These are phyloP conservation scores for Lecanicillium sp. DNA, from an alignment of 2,329 filamentous ascomycete species.

Conservation along the genomic window DNA sequence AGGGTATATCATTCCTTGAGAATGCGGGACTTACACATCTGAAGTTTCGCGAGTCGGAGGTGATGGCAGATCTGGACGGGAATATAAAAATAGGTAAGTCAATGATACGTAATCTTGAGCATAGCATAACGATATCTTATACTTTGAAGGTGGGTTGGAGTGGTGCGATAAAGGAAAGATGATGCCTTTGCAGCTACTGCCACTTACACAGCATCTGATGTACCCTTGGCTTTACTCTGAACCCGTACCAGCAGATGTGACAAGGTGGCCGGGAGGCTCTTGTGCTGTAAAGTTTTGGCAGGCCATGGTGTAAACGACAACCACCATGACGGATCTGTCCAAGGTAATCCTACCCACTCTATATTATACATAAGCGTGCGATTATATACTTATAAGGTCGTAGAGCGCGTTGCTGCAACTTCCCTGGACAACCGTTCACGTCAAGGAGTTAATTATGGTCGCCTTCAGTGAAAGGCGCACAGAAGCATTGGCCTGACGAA, in stretches of 20 bases:
- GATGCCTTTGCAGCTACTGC: slow-evolving; percentile 1
- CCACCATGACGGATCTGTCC: not conserved
- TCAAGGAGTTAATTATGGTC: not conserved
- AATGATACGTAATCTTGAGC: not conserved
- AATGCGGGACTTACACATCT: slow-evolving; percentile 1
- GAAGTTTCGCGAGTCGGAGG: not conserved
- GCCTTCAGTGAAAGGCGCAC: not conserved
- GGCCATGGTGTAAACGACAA: not conserved
- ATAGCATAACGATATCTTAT: not conserved
- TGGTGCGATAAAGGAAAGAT: not conserved
- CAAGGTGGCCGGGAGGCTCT: slow-evolving; percentile 1
- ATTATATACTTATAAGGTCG: slow-evolving; percentile 1
- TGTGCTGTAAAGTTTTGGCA: slow-evolving; percentile 2
- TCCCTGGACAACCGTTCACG: not conserved
- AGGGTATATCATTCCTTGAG: slow-evolving; percentile 1
- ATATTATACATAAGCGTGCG: not conserved
- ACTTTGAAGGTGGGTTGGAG: not conserved
- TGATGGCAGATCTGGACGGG: slow-evolving; percentile 1
- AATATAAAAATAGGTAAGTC: slow-evolving; percentile 5
- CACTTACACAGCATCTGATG: slow-evolving; percentile 1
- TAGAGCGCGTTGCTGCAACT: slow-evolving; percentile 2
- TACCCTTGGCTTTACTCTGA: slow-evolving; percentile 2
- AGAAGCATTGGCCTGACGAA: not conserved
- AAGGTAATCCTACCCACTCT: slow-evolving; percentile 1
- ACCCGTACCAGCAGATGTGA: not conserved